phyloP scores from a whole-genome alignment of 129 eudicot species.

The Flaveria brownii region DNA sequence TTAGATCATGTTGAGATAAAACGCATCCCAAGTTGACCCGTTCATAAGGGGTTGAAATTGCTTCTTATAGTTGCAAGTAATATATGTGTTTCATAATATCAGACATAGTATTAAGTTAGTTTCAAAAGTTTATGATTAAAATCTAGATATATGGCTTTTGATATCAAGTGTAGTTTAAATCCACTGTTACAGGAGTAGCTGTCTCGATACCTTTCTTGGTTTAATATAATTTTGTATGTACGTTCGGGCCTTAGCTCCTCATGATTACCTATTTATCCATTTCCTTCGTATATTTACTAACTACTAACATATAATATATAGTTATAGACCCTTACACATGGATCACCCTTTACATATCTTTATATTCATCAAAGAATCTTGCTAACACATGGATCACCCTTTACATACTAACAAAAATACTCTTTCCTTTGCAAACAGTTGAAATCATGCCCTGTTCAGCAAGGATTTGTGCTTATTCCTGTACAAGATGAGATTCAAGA shows the following conservation, averaged over 20 bases:
- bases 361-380: not conserved
- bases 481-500: slow-evolving; percentile 31
- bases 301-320: not conserved
- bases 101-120: not conserved
- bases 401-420: not conserved
- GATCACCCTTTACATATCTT: no score
- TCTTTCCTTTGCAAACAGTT: slow-evolving; percentile 19
- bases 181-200: no score
- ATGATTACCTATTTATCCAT: not conserved
- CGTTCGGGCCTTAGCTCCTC: not conserved
- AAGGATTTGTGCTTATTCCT: slow-evolving; percentile 29
- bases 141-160: not conserved
- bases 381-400: not conserved
- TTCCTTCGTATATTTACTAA: not conserved
- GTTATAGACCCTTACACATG: no score
- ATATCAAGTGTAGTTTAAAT: no score
- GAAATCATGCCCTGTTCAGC: slow-evolving; percentile 24
- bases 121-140: not conserved
- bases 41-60: no score
- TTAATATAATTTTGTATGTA: no score
- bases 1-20: not conserved
- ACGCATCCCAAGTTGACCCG: not conserved
- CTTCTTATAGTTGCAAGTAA: no score
- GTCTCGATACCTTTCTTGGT: no score
- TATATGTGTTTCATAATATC: not conserved